These are phyloP conservation scores for Geranomyces michiganensis DNA, from an alignment of 192 early-diverging fungal genomes.

Conservation along the genomic window DNA sequence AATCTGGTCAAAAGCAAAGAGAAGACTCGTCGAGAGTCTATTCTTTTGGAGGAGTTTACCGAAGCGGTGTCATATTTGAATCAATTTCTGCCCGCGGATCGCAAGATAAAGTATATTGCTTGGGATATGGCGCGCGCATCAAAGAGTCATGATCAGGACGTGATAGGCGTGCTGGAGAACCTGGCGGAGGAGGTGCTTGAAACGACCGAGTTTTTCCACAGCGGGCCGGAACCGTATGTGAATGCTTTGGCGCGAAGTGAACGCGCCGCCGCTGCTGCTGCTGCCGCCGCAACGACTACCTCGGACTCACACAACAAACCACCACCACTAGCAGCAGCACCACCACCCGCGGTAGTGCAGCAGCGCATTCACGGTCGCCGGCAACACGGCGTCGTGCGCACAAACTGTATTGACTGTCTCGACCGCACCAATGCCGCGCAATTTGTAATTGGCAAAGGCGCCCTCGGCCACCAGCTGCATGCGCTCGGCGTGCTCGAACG, in stretches of 20 bases:
- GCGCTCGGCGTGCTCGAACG: constrained; percentile 82
- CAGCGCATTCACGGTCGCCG: constrained; percentile 46
- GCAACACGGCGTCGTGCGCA: constrained; percentile 88
- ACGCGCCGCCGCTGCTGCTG: background rate
- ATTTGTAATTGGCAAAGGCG: constrained; percentile 92
- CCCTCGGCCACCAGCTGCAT: constrained; percentile 86
- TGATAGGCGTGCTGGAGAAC: constrained; percentile 85
- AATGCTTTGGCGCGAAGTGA: constrained; percentile 35
- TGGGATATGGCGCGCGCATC: constrained; percentile 99
- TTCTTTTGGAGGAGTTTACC: constrained; percentile 82
- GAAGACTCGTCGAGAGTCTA: constrained; percentile 83
- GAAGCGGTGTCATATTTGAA: constrained; percentile 84
- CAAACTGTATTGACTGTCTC: constrained; percentile 98
- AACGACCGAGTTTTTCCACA: constrained; percentile 92
- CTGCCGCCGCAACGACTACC: background rate
- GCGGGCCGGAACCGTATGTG: constrained; percentile 69
- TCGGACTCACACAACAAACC: background rate
- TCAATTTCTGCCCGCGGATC: constrained; percentile 80
- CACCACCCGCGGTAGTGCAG: background rate
- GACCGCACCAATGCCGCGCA: constrained; percentile 98
- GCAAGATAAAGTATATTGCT: constrained; percentile 84
- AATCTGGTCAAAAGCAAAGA: constrained; percentile 96
- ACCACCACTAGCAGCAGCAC: background rate
- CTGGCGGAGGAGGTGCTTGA: constrained; percentile 83
- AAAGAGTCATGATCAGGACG: constrained; percentile 84